Base-by-base conservation (phyloP, 768 basidiomycete species). In the Tulasnella sp. region DNA sequence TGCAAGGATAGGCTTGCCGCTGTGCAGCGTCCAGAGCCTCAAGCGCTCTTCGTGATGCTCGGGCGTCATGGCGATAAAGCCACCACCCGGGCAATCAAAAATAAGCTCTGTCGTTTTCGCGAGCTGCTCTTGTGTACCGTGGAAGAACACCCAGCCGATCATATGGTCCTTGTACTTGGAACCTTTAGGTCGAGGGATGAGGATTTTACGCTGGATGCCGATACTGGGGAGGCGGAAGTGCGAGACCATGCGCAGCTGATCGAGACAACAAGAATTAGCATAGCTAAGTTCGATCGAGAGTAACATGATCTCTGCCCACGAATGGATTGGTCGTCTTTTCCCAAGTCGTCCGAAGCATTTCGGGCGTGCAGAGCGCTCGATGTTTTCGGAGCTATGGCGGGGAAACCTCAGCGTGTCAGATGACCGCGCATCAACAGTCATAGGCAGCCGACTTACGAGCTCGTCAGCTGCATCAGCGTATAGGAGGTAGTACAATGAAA, bases 41-140 rank as follows among this genome's bases (percentile, higher is more conserved):
- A 98, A 88, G 20, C 98, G 90, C 85, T 99, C 97, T 86, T 98
- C 97, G 83, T 99, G 98, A 86, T 98, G 96, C 83, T 95, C 93
- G 2, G 98, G 98, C 7, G 90, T 91, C 96, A 99, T 98, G 34
- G 96, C 94, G 75, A 99, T 93, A 85, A 98, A 99, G 0, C 98
- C 98, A 8, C 98, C 98, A 6, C 98, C 98, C 20, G 98, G 97
- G 80, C 95, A 92, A 84, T 99, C 98, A 40, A 98, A 87, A 54
- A 98, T 92, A 34, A 99, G 88, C 83, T 99, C 95, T 14, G 91
- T 93, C 20, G 91, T 87, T 69, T 89, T 87, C 40, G 88, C 88
- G 54, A 97, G 88, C 81, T 93, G 90, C 37, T 86, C 86, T 81
- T 92, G 91, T 12, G 91, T 89, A 4, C 91, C 91, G 60, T 91